These are phyloP conservation scores for Symmetrospora coprosmae DNA, from an alignment of 768 basidiomycete genomes.

Conservation along the genomic window DNA sequence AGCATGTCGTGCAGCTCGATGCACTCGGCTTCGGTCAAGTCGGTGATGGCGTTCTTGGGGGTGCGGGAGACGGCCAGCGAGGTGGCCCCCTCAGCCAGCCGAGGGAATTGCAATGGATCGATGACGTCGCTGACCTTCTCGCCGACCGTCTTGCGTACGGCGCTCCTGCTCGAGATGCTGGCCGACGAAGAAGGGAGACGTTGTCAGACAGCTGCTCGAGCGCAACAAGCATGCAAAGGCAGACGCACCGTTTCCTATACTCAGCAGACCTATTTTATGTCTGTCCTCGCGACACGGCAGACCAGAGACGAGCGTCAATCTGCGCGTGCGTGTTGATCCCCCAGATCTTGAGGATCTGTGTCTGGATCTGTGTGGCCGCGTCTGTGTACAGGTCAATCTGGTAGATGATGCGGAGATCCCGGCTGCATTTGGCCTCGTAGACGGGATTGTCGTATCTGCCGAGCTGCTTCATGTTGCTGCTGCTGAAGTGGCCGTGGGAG, in stretches of 20 bases:
- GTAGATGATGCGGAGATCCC: slow-evolving; percentile 19
- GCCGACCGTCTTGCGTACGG: neutral
- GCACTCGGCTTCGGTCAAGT: neutral
- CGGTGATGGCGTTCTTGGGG: neutral
- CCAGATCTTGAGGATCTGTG: slow-evolving; percentile 19
- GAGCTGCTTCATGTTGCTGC: slow-evolving; percentile 17
- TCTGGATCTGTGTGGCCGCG: neutral
- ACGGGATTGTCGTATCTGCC: slow-evolving; percentile 8
- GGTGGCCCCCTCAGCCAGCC: neutral
- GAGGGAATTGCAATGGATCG: neutral
- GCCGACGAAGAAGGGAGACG: no score
- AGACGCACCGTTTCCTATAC: slow-evolving; percentile 5
- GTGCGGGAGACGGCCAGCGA: no score
- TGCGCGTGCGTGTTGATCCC: slow-evolving; percentile 13
- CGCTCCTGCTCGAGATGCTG: no score
- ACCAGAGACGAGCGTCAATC: neutral
- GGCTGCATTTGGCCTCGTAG: slow-evolving; percentile 17
- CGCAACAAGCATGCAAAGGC: no score
- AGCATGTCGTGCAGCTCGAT: slow-evolving; percentile 5
- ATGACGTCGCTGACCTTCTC: neutral
- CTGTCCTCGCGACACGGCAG: neutral
- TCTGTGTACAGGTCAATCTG: neutral
- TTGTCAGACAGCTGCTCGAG: no score
- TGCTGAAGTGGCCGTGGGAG: slow-evolving; percentile 1
- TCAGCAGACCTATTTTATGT: neutral